Evolutionary conservation across 2,329 filamentous ascomycete species (phyloP).

Genomic region (Neonectria magnoliae): DNA sequence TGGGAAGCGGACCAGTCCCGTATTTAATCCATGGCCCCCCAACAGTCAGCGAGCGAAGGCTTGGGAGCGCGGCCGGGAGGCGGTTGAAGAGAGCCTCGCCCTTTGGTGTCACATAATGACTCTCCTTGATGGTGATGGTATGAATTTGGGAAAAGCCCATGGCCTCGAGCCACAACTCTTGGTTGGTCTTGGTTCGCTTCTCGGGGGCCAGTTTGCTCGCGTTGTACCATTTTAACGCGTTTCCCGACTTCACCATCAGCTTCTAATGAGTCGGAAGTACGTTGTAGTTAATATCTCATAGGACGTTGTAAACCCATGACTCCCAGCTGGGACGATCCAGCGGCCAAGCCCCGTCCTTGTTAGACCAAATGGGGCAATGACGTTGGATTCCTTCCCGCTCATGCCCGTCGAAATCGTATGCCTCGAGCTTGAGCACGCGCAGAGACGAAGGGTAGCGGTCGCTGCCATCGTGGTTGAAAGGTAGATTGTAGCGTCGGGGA

Average conservation of each 20-base stretch:
- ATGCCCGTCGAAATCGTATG: neutral
- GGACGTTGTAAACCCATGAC: neutral
- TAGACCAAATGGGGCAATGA: neutral
- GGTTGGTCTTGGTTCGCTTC: neutral
- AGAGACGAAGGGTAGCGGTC: neutral
- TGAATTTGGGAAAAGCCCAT: neutral
- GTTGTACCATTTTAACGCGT: neutral
- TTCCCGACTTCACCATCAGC: neutral
- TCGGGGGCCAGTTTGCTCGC: neutral
- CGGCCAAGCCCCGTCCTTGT: neutral
- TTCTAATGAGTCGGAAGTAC: too few species aligned
- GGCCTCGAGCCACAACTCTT: neutral
- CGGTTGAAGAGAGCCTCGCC: neutral
- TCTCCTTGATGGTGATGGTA: neutral
- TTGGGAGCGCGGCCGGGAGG: neutral
- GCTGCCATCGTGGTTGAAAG: neutral
- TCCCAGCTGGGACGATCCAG: neutral
- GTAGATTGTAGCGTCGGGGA: neutral
- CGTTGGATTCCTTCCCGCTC: neutral
- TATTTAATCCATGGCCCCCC: too few species aligned
- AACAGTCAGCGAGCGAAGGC: neutral
- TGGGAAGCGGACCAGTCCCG: too few species aligned
- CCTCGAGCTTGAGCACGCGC: neutral
- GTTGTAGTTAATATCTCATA: neutral
- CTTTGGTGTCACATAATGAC: too few species aligned